These are phyloP conservation scores for Clonostachys byssicola DNA, from an alignment of 2,329 filamentous ascomycete species.

Conservation along the genomic window DNA sequence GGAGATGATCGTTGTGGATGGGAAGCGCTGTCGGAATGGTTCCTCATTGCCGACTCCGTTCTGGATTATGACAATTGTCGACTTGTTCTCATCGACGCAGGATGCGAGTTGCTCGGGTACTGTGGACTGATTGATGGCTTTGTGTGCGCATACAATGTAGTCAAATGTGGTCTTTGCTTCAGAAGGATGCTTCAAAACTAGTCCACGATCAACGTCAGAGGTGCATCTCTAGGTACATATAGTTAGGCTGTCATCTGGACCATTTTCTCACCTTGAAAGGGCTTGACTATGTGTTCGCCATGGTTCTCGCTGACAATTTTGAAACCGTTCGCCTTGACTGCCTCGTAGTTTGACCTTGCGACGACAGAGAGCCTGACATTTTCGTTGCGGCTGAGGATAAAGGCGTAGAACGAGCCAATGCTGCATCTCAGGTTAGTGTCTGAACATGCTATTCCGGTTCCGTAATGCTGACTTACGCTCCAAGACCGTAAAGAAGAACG, in stretches of 20 bases:
- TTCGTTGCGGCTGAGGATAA: constrained; percentile 33
- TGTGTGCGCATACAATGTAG: constrained; percentile 67
- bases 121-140: constrained; percentile 62
- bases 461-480: constrained; percentile 36
- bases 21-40: constrained; percentile 60
- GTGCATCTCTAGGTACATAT: neutral
- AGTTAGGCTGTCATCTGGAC: neutral
- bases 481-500: constrained; percentile 46
- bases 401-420: constrained; percentile 52
- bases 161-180: constrained; percentile 34
- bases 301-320: constrained; percentile 61
- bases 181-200: constrained; percentile 44
- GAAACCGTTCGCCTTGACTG: constrained; percentile 58
- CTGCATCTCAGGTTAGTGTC: constrained; percentile 17
- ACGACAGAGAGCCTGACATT: constrained; percentile 63
- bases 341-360: constrained; percentile 69
- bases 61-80: constrained; percentile 63
- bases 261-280: constrained; percentile 28
- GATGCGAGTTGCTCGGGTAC: constrained; percentile 58
- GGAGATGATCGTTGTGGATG: constrained; percentile 50
- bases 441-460: neutral
- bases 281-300: constrained; percentile 48
- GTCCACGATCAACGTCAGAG: too few relatives aligned
- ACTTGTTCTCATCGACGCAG: constrained; percentile 42
- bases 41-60: constrained; percentile 70